Conservation (phyloP, 192 early-diverging fungal genomes). For the Backusella liffmaniae region DNA sequence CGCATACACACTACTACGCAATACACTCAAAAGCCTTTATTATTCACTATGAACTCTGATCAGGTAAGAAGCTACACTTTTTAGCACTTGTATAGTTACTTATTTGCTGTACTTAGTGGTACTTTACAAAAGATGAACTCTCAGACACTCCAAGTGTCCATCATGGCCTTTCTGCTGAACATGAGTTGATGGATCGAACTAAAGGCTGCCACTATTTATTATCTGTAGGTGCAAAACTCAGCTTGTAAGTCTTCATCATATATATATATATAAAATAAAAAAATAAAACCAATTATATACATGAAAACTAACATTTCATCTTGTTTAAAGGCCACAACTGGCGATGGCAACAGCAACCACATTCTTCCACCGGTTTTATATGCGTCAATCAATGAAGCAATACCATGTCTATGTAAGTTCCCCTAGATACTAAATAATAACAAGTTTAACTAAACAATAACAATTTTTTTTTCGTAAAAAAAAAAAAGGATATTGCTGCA, state of each 20-base stretch:
- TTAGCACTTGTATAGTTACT: not conserved
- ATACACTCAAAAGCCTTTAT: not conserved
- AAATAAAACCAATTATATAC: no score
- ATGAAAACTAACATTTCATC: not conserved
- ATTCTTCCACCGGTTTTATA: conserved; percentile 77
- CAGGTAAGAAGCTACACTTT: not conserved
- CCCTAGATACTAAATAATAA: not conserved
- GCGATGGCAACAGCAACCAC: conserved; percentile 62
- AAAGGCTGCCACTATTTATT: conserved; percentile 53
- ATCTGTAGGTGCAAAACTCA: conserved; percentile 47
- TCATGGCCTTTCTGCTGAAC: conserved; percentile 47
- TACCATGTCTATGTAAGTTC: conserved; percentile 65
- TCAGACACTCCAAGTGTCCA: conserved; percentile 51
- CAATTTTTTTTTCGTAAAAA: not conserved
- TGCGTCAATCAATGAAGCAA: conserved; percentile 63
- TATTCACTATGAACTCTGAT: not conserved
- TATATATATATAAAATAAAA: not conserved
- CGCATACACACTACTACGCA: not conserved
- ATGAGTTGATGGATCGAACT: conserved; percentile 54
- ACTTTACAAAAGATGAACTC: conserved; percentile 49
- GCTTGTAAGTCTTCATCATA: conserved; percentile 30
- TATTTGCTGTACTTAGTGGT: conserved; percentile 33
- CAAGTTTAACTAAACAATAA: not conserved
- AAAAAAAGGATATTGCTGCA: conserved; percentile 54
- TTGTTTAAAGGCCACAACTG: conserved; percentile 45